These are phyloP conservation scores for Acephala macrosclerotiorum DNA, from an alignment of 2,329 filamentous ascomycete species.

Conservation along the genomic window DNA sequence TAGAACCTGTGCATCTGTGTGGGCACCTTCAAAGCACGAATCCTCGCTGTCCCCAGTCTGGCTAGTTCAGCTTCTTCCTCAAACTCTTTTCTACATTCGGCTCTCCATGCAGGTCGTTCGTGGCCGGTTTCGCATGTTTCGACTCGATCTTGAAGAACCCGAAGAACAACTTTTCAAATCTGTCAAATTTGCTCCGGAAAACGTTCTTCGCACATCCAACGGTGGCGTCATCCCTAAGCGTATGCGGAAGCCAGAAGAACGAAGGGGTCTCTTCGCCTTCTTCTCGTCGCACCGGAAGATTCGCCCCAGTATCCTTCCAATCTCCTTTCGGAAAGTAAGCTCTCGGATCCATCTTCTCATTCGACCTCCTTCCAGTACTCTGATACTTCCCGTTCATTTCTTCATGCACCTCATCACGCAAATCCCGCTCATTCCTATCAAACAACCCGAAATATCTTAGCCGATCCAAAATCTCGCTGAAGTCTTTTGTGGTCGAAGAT, in stretches of 20 bases:
- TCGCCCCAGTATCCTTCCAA: not conserved
- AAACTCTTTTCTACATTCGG: no score
- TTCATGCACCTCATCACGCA: not conserved
- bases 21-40: no score
- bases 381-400: no score
- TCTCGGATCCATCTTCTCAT: no score
- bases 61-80: no score
- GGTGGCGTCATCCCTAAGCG: not conserved
- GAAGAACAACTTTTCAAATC: not conserved
- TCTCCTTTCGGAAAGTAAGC: no score
- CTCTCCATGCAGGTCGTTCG: no score
- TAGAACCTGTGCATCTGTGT: no score
- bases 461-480: not conserved
- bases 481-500: not conserved
- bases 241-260: not conserved
- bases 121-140: no score
- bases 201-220: not conserved
- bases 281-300: not conserved
- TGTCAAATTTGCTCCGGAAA: not conserved
- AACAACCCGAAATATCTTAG: not conserved
- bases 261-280: not conserved
- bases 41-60: no score
- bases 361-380: not conserved
- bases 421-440: not conserved
- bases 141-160: not conserved